Conservation (phyloP, 139 green algal genomes). For the Protoeuglena noctilucae region DNA sequence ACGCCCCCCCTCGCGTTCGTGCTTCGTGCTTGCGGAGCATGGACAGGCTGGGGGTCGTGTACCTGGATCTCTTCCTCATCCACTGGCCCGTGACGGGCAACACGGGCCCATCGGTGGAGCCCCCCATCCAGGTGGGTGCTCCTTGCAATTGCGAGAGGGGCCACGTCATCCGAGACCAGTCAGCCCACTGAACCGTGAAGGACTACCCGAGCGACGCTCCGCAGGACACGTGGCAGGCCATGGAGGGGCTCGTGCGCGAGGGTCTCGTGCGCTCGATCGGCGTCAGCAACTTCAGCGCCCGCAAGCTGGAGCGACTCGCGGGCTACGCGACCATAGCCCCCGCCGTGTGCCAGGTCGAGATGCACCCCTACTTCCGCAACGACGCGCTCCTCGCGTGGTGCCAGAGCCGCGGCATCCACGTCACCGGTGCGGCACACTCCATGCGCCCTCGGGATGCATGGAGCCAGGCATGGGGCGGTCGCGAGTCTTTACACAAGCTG, state of each 20-base stretch:
- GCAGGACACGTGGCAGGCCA: slow-evolving; percentile 37
- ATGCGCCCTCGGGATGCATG: too few species aligned
- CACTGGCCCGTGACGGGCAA: slow-evolving; percentile 52
- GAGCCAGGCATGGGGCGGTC: too few species aligned
- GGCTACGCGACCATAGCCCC: background rate
- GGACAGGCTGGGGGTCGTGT: slow-evolving; percentile 46
- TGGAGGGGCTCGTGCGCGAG: slow-evolving; percentile 50
- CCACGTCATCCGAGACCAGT: slow-evolving; percentile 1
- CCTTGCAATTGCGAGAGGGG: slow-evolving; percentile 15
- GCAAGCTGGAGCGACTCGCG: background rate
- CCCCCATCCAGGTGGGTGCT: slow-evolving; percentile 14
- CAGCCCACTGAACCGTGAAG: background rate
- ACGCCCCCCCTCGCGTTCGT: background rate
- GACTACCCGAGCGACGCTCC: background rate
- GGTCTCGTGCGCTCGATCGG: slow-evolving; percentile 57
- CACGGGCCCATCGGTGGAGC: background rate
- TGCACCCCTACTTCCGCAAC: slow-evolving; percentile 78
- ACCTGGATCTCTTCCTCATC: slow-evolving; percentile 76
- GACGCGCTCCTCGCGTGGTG: slow-evolving; percentile 48
- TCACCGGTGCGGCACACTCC: too few species aligned
- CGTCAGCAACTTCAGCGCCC: slow-evolving; percentile 40
- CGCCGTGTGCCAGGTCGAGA: slow-evolving; percentile 57
- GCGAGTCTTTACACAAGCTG: too few species aligned
- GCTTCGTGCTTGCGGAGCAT: slow-evolving; percentile 19
- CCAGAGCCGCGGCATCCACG: background rate